phyloP scores from a whole-genome alignment of 768 basidiomycete species.

The Boletus insuetus region DNA sequence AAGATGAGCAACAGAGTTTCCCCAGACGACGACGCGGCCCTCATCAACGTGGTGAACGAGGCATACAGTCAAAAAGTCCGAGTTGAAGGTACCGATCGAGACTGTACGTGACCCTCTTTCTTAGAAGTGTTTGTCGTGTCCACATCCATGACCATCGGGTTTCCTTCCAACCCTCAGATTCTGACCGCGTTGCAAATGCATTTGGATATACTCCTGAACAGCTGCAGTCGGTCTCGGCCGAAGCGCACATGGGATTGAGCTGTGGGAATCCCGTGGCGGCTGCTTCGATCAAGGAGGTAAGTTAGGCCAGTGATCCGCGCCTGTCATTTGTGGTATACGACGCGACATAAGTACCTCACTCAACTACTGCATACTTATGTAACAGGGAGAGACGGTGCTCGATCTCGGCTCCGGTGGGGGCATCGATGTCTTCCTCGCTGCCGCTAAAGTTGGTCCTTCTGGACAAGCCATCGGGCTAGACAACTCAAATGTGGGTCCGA shows the following conservation, averaged over 20 bases:
- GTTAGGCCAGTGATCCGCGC: background rate
- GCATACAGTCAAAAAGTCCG: slow-evolving; percentile 11
- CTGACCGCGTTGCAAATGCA: slow-evolving; percentile 22
- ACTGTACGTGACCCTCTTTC: slow-evolving; percentile 9
- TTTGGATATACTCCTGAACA: slow-evolving; percentile 50
- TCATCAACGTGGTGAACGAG: slow-evolving; percentile 6
- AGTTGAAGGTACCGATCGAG: slow-evolving; percentile 2
- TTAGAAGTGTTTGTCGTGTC: background rate
- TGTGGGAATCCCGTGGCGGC: slow-evolving; percentile 53
- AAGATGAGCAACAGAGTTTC: background rate
- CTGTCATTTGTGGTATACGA: too few relatives aligned
- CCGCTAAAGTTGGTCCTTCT: slow-evolving; percentile 43
- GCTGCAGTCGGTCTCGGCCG: slow-evolving; percentile 40
- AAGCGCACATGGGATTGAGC: slow-evolving; percentile 48
- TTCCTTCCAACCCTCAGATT: slow-evolving; percentile 3
- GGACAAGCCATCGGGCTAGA: slow-evolving; percentile 58
- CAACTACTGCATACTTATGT: background rate
- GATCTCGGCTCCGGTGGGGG: slow-evolving; percentile 60
- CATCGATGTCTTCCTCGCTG: slow-evolving; percentile 54
- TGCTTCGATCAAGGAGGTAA: slow-evolving; percentile 46
- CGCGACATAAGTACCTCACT: too few relatives aligned
- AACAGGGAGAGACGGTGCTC: slow-evolving; percentile 53
- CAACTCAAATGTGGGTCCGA: slow-evolving; percentile 40
- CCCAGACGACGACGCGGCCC: background rate
- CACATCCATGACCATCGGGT: background rate